Base-by-base conservation (phyloP, 208 protist genomes). In the Trypanosoma platydactyli region DNA sequence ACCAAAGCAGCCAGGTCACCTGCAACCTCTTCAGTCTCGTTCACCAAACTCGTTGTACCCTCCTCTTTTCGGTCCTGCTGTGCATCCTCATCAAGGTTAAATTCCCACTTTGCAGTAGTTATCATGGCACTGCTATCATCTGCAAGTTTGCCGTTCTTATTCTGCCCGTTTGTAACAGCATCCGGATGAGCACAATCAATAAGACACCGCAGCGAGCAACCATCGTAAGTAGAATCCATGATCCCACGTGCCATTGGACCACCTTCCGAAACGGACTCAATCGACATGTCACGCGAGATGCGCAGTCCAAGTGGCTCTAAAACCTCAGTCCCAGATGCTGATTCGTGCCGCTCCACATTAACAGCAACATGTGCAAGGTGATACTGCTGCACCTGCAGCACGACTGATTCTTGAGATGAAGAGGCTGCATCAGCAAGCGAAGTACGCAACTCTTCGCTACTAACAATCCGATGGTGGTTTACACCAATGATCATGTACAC, bases 401-500 rank as follows among this genome's bases (percentile, higher is more conserved):
- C 85, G 20, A 91, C 72, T 0, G 83, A 77, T 53, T 93, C 83
- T 42, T 56, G 33, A 15, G 24, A 12, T 13, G 67, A 51, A 35
- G 20, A n/a, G 1, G 74, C 45, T 3, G 73, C 73, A 3, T 30
- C 61, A 13, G 71, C 51, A 16, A 71, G 57, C 11, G 59, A 68
- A 11, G 64, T 30, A 55, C 60, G 64, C 16, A 70, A 45, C 27
- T 62, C 58, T 18, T 58, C 64, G 53, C 1, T 38, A 48, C 38
- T 56, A 9, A 0, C 42, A 49, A 94, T 75, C 11, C 13, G 57
- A 12, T 56, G 41, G 50, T 78, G 69, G 58, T 91, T 91, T 0
- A 94, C 84, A 5, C 61, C 63, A 56, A 79, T 63, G 40, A 94
- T 79, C 35, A 77, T 68, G 62, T 91, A 94, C 3, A 87, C 44